Evolutionary conservation across 1,284 basidiomycete genomes (phyloP).

Genomic region (Ceratobasidium sp.): DNA sequence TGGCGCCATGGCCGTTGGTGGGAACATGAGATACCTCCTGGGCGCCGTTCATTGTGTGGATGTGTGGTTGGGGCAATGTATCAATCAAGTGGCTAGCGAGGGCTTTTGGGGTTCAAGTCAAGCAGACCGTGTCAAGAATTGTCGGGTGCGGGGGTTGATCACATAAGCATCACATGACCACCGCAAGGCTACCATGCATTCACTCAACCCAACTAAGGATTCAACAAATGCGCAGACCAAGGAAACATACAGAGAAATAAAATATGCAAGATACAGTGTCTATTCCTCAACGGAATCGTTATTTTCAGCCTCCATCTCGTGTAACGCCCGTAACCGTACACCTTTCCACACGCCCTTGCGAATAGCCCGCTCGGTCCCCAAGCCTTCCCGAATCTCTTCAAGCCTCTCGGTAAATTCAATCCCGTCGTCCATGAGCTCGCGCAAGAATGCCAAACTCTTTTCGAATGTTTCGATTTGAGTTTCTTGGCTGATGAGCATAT

Average conservation of each 20-base stretch:
- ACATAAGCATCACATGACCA: conserved; percentile 42
- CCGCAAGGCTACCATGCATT: conserved; percentile 40
- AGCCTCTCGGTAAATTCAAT: conserved; percentile 83
- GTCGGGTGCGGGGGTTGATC: conserved; percentile 45
- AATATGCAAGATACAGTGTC: conserved; percentile 29
- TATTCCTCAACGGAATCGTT: conserved; percentile 40
- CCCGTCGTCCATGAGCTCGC: conserved; percentile 84
- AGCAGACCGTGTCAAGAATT: conserved; percentile 37
- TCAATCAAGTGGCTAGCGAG: conserved; percentile 35
- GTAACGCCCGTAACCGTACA: conserved; percentile 77
- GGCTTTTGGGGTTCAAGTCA: conserved; percentile 38
- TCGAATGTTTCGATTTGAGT: conserved; percentile 68
- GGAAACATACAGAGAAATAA: conserved; percentile 38
- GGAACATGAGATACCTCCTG: conserved; percentile 34
- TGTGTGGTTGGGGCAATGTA: not conserved
- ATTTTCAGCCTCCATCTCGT: conserved; percentile 72
- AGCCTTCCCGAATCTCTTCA: conserved; percentile 80
- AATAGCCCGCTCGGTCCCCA: conserved; percentile 78
- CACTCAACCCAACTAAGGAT: conserved; percentile 22
- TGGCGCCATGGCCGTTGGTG: conserved; percentile 33
- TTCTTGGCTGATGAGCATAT: conserved; percentile 45
- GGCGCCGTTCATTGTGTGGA: conserved; percentile 31
- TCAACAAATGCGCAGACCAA: not conserved
- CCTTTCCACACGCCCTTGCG: conserved; percentile 78
- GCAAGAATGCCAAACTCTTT: conserved; percentile 75